A percentile compares a stretch with the other conserved stretches of the same genome.
Evolutionary conservation across 73 alveolate species (phyloP).

Genomic region (Paramecium sexaurelia): DNA sequence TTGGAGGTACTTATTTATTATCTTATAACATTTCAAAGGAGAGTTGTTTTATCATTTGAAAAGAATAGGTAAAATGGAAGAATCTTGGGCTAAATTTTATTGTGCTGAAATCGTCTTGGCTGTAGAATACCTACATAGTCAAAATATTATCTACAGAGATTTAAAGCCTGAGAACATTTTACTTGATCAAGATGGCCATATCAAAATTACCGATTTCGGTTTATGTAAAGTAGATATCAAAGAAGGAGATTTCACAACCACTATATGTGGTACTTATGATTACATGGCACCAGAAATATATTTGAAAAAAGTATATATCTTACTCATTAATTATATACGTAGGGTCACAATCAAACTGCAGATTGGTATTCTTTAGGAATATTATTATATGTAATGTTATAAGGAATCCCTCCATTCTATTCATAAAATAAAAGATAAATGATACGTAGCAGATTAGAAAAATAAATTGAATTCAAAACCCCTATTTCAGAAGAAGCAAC

Average conservation of each 20-base stretch:
- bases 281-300: conserved; percentile 88
- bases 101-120: conserved; percentile 93
- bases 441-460: conserved; percentile 62
- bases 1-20: conserved; percentile 78
- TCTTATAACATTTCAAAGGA: conserved; percentile 69
- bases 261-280: conserved; percentile 90
- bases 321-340: not conserved
- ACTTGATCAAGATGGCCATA: conserved; percentile 93
- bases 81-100: conserved; percentile 85
- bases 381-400: conserved; percentile 80
- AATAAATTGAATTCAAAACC: not conserved
- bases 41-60: conserved; percentile 93
- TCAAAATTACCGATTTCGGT: conserved; percentile 97
- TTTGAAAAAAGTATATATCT: conserved; percentile 57
- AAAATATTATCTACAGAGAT: conserved; percentile 92
- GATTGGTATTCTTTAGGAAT: conserved; percentile 87
- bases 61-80: conserved; percentile 82
- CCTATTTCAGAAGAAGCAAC: not conserved
- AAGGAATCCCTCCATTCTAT: conserved; percentile 84
- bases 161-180: conserved; percentile 97
- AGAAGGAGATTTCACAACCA: conserved; percentile 70
- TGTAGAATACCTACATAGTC: conserved; percentile 87
- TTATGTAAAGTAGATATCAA: conserved; percentile 78
- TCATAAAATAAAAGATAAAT: conserved; percentile 63
- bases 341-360: conserved; percentile 72